Percentiles rank a stretch among this genome's conserved stretches.
phyloP scores from a whole-genome alignment of 192 early-diverging fungal genomes.

The Coemansia biformis region DNA sequence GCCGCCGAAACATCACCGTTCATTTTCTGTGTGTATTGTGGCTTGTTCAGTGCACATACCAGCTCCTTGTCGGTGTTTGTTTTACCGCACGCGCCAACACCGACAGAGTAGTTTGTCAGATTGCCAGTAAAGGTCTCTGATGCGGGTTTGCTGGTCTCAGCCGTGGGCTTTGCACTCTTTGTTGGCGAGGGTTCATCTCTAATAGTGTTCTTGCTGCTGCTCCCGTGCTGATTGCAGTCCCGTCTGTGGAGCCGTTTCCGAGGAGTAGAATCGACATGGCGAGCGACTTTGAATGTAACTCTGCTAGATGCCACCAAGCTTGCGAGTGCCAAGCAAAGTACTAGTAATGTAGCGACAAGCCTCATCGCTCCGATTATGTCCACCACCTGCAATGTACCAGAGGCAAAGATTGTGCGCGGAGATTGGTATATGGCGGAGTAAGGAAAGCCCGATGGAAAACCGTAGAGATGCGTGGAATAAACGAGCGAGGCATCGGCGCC shows the following conservation, averaged over 20 bases:
- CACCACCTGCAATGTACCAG: too few relatives aligned
- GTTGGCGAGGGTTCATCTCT: too few relatives aligned
- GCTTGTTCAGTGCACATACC: constrained; percentile 42
- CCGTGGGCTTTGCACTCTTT: not conserved
- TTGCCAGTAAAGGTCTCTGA: not conserved
- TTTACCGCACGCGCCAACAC: constrained; percentile 24
- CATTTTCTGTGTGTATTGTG: constrained; percentile 45
- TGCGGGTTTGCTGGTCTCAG: not conserved
- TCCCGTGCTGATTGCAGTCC: not conserved
- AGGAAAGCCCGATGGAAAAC: too few relatives aligned
- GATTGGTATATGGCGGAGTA: too few relatives aligned
- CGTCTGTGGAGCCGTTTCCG: constrained; percentile 1
- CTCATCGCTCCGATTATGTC: too few relatives aligned
- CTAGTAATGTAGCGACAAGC: too few relatives aligned
- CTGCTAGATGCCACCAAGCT: constrained; percentile 1
- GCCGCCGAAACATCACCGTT: not conserved
- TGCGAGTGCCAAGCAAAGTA: not conserved
- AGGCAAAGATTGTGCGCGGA: too few relatives aligned
- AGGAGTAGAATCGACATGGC: not conserved
- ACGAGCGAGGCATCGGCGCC: too few relatives aligned
- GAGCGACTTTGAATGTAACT: not conserved
- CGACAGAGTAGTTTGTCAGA: constrained; percentile 12
- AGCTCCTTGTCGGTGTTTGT: constrained; percentile 14
- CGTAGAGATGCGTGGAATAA: too few relatives aligned
- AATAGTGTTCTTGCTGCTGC: not conserved